A percentile compares a stretch with the other conserved stretches of the same genome.
These are phyloP conservation scores for Circinella minor DNA, from an alignment of 371 early-diverging fungal species.

Conservation along the genomic window DNA sequence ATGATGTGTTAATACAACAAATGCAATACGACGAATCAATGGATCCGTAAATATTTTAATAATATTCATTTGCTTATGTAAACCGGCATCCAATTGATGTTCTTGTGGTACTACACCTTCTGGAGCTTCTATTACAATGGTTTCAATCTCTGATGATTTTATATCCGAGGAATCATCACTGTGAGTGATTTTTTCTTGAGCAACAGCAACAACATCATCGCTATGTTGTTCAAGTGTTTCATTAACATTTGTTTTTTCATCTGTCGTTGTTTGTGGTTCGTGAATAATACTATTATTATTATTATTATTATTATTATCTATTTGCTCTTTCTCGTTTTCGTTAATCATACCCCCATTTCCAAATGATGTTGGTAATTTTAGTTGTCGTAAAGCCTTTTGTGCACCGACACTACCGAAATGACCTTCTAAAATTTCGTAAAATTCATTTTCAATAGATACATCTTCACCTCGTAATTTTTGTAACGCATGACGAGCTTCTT, in stretches of 20 bases:
- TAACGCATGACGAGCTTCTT: slow-evolving; percentile 60
- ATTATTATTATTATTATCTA: no score
- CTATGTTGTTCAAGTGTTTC: no score
- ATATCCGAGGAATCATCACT: background rate
- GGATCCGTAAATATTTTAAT: slow-evolving; percentile 37
- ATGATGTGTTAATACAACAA: slow-evolving; percentile 45
- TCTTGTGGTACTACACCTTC: background rate
- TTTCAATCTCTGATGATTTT: background rate
- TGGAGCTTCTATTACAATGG: background rate
- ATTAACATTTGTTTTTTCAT: no score
- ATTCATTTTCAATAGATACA: slow-evolving; percentile 55
- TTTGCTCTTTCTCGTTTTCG: no score
- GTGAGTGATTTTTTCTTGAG: background rate
- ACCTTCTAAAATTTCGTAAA: slow-evolving; percentile 58
- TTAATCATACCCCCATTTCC: no score
- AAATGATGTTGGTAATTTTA: no score
- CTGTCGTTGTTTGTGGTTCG: no score
- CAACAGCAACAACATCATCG: no score
- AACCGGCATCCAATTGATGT: slow-evolving; percentile 5
- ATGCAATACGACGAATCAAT: slow-evolving; percentile 54
- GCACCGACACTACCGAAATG: slow-evolving; percentile 35
- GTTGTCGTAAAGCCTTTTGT: slow-evolving; percentile 28
- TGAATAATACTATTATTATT: no score
- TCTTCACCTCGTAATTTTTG: slow-evolving; percentile 52
- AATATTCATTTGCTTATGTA: slow-evolving; percentile 31